Base-by-base conservation (phyloP, 306 rosid genomes). In the Cajanus cajan region DNA sequence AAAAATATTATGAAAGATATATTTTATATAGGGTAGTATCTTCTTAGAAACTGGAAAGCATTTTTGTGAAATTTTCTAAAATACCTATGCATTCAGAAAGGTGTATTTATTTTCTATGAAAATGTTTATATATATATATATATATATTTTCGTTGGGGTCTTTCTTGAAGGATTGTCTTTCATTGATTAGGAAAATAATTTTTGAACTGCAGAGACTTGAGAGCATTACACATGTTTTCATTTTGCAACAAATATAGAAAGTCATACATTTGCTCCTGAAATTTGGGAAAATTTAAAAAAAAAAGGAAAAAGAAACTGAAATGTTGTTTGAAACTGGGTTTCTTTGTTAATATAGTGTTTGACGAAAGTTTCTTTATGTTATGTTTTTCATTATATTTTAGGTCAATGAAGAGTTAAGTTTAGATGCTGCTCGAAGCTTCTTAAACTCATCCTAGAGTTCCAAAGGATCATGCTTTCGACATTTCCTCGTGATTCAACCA, bases 401-500 rank as follows among this genome's bases (percentile, higher is more conserved):
- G 95, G 95, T 92, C 54, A 43, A 78, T 71, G 97, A 90, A 88
- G 97, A 84, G 78, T 80, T 94, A 82, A 88, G 89, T 84, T 68
- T 78, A 68, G 97, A 89, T 70, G 93, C 93, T 40, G 93, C 94
- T 11, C 77, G 54, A 73, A 85, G 63, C 74, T 80, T 90, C 47
- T 78, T 92, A 67, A 89, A 83, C 75, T 78, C 87, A 2, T 68
- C 89, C 10, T 82, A 78, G 80, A 66, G 73, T 77, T 73, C 54
- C 21, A 18, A 48, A 69, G 81, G 79, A 67, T 68, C 44, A 31
- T 58, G 74, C 50, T 40, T n/a, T 67, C 55, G 11, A 44, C 73
- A 62, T 71, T 80, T 80, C 57, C 68, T 11, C 66, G 66, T 47
- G 74, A 63, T 78, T 37, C 57, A 55, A 45, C 77, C 52, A 54